Evolutionary conservation across 1,284 basidiomycete species (phyloP), one percentile per base, ranked within the genome.

Genomic region (Phylloboletellus chloephorus): DNA sequence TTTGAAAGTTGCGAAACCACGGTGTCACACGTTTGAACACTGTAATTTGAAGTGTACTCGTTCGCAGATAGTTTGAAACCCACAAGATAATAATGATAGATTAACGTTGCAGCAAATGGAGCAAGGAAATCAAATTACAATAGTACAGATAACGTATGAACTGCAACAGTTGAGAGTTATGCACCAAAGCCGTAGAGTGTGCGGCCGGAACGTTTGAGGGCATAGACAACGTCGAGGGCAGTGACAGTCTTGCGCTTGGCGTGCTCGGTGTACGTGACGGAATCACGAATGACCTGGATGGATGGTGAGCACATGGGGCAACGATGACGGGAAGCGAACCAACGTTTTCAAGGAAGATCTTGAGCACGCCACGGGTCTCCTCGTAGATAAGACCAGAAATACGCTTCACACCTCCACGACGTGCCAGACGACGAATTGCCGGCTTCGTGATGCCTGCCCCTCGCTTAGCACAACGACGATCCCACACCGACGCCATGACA

Each of bases 231-330:
- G 54, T 85, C 83, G 41, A 85, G 80, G 16, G 88, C 86, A 32
- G 82, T 87, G 41, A 90, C 84, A n/a, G 86, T 89, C 73, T 89
- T 90, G 35, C 87, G 76, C 74, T 90, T 90, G 54, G 87, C 86
- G 67, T 90, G 87, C 64, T 88, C 88, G 44, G 82, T 86, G 78
- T 89, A 89, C 50, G 87, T 90, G 48, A 89, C 87, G 26, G 86
- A 86, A 66, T 90, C 87, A 52, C 82, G 78, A 63, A 88, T 86
- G 19, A 77, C 76, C 71, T 74, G 25, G 0, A 11, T 0, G 3
- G 31, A 9, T 3, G 0, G 4, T 52, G 4, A 51, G 15, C 21
- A 19, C 3, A 13, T 7, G 3, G 3, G 15, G 7, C 12, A 20
- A 23, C 3, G 0, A 33, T 4, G 1, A 5, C 21, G 9, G 0